Evolutionary conservation across 768 basidiomycete genomes (phyloP).

Genomic region (Leccinum olivaceopallidum): DNA sequence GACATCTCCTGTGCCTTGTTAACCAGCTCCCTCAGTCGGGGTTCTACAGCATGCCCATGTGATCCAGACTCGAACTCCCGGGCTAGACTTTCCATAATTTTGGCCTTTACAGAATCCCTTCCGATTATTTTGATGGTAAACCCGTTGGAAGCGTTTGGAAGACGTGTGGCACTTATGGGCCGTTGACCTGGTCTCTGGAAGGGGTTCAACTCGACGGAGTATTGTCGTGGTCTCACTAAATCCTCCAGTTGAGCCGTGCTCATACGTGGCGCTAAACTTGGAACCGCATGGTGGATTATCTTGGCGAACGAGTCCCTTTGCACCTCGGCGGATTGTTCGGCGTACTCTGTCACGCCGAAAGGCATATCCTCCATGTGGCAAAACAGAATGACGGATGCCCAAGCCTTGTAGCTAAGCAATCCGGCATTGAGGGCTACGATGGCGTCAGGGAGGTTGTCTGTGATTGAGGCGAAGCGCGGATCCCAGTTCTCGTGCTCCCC

Average conservation of each 20-base stretch:
- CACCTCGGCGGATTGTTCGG: conserved; percentile 37
- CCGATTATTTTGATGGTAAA: conserved; percentile 33
- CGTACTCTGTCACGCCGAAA: conserved; percentile 38
- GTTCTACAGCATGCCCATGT: background rate
- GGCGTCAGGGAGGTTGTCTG: conserved; percentile 37
- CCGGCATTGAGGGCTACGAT: conserved; percentile 45
- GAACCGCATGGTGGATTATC: conserved; percentile 29
- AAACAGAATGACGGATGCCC: conserved; percentile 38
- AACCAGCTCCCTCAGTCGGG: conserved; percentile 15
- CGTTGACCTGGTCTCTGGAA: conserved; percentile 37
- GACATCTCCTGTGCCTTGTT: conserved; percentile 19
- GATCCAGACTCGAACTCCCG: background rate
- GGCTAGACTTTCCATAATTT: background rate
- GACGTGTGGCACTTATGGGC: conserved; percentile 23
- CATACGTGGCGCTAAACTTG: conserved; percentile 26
- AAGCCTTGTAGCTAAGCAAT: conserved; percentile 36
- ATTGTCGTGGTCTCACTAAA: conserved; percentile 28
- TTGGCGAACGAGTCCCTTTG: conserved; percentile 32
- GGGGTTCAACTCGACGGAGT: conserved; percentile 33
- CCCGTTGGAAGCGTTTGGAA: conserved; percentile 35
- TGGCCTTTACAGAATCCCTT: conserved; percentile 10
- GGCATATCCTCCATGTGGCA: conserved; percentile 30
- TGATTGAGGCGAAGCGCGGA: conserved; percentile 22
- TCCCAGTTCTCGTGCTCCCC: conserved; percentile 30
- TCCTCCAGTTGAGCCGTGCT: conserved; percentile 22